These are phyloP conservation scores for Linnemannia zychae DNA, from an alignment of 192 early-diverging fungal species.

Conservation along the genomic window DNA sequence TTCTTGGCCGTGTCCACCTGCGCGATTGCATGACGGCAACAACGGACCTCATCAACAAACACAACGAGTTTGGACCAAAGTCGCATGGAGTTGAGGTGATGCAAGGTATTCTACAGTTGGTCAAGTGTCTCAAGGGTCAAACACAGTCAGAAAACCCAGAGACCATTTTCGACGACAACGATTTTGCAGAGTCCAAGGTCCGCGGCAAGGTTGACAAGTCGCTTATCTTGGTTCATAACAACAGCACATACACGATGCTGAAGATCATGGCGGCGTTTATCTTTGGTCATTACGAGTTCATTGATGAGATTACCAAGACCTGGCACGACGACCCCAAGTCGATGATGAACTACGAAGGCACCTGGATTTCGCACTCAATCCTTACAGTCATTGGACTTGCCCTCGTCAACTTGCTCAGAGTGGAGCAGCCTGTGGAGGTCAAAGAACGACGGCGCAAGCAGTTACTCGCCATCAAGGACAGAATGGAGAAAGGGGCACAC, in stretches of 20 bases:
- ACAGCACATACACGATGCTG: conserved; percentile 42
- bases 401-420: conserved; percentile 31
- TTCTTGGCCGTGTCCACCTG: conserved; percentile 36
- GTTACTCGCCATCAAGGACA: conserved; percentile 23
- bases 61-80: conserved; percentile 51
- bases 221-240: conserved; percentile 37
- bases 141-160: conserved; percentile 39
- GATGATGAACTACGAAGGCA: conserved; percentile 50
- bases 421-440: conserved; percentile 19
- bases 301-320: conserved; percentile 29
- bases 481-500: conserved; percentile 25
- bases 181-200: conserved; percentile 31
- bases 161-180: conserved; percentile 52
- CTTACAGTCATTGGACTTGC: conserved; percentile 42
- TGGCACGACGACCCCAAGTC: conserved; percentile 51
- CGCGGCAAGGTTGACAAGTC: conserved; percentile 15
- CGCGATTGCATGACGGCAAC: conserved; percentile 38
- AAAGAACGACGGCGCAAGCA: not conserved
- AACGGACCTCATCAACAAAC: conserved; percentile 38
- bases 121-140: conserved; percentile 46
- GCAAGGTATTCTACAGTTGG: conserved; percentile 40
- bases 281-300: conserved; percentile 37
- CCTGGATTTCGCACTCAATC: conserved; percentile 35
- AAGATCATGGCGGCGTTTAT: conserved; percentile 48
- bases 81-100: conserved; percentile 48